Evolutionary conservation across 2,329 filamentous ascomycete genomes (phyloP), one percentile per base, ranked within the genome.

Genomic region (Dactylellina parvicollis): DNA sequence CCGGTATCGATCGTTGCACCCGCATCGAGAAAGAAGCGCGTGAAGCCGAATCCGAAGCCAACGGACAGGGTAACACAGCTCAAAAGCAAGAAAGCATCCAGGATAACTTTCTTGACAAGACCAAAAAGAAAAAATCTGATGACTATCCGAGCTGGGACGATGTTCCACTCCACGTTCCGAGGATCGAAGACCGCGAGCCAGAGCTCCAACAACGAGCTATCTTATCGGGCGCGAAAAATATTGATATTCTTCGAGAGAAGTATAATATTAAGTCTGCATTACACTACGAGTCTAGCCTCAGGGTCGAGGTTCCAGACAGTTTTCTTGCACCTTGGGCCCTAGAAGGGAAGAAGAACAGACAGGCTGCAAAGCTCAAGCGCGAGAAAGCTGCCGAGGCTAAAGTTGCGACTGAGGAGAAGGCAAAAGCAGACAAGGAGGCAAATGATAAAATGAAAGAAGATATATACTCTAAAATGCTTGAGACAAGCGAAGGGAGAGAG

Each of bases 201-300:
- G 40, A n/a, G 7, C 2, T 14, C 8, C 2, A 18, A 32, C 30
- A 32, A 4, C 10, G 2, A 44, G 18, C 8, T 20, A 14, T n/a
- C 4, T 8, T n/a, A n/a, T 5, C 34, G 3, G 4, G 18, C 9
- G 30, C 20, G 22, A 36, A 4, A 2, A 32, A 47, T 16, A 24
- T 14, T 10, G 10, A 47, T 22, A 46, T 46, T 47, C 32, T 30
- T 16, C 7, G 40, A 38, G 9, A 16, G 7, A 50, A 34, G 12
- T 72, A 65, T 16, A 30, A 30, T 9, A 65, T 64, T 12, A 50
- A 44, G 2, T 56, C 67, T 2, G 66, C 52, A 2, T 32, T 50
- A 28, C 57, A 54, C 1, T 32, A 28, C 1, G 12, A 10, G 4
- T 36, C 57, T 0, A 44, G 55, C 10, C 16, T 22, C 3, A 38